Conservation (phyloP, 805 yeast genomes). For the Kodamaea restingae region DNA sequence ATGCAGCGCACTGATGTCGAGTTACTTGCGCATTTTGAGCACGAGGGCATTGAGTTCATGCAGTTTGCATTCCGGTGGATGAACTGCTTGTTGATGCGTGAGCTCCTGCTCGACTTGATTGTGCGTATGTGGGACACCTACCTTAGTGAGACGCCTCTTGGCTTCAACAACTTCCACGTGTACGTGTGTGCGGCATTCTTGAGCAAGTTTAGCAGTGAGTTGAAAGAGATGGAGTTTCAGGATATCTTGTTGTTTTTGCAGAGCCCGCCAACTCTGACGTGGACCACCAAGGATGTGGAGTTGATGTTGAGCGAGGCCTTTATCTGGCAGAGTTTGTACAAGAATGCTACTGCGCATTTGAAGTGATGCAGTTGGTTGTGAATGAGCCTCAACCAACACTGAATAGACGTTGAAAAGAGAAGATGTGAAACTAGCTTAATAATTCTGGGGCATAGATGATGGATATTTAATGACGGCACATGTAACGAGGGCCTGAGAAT, state of each 20-base stretch:
- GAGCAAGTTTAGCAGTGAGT: constrained; percentile 76
- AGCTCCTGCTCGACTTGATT: constrained; percentile 69
- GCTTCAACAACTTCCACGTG: constrained; percentile 89
- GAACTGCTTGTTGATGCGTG: constrained; percentile 97
- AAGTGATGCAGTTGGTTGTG: constrained; percentile 22
- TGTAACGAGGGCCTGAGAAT: too few species aligned
- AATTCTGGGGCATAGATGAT: too few species aligned
- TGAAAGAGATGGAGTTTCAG: constrained; percentile 87
- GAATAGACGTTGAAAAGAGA: too few species aligned
- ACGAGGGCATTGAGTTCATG: constrained; percentile 86
- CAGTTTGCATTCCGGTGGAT: constrained; percentile 98
- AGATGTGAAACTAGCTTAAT: too few species aligned
- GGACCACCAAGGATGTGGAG: constrained; percentile 90
- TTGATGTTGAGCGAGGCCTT: constrained; percentile 91
- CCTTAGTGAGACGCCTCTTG: constrained; percentile 65
- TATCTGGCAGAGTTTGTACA: constrained; percentile 92
- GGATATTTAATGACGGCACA: too few species aligned
- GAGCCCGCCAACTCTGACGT: constrained; percentile 77
- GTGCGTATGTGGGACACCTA: constrained; percentile 98
- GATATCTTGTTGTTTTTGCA: constrained; percentile 90
- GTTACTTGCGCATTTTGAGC: constrained; percentile 67
- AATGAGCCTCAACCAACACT: too few species aligned
- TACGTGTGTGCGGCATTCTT: constrained; percentile 97
- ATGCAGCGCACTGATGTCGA: constrained; percentile 76
- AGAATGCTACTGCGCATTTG: constrained; percentile 85